Evolutionary conservation across 441 rosid species (phyloP).

Genomic region (Arabidopsis lyrata): DNA sequence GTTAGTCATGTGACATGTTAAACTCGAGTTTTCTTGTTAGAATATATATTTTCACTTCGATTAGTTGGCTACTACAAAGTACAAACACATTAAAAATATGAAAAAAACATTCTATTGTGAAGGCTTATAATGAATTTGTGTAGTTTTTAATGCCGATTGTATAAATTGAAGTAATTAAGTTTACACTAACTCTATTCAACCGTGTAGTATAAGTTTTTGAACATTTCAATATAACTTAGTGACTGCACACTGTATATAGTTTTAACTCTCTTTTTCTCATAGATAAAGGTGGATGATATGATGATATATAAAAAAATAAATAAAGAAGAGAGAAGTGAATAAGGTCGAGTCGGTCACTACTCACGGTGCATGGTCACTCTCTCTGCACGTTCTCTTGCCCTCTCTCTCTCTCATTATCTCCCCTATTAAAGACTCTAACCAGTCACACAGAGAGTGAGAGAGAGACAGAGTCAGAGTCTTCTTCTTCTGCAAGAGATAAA

Average conservation of each 20-base stretch:
- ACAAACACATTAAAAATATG: too few relatives aligned
- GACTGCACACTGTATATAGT: not conserved
- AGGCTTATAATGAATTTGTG: not conserved
- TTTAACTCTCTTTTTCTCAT: not conserved
- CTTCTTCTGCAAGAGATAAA: not conserved
- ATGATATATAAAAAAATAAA: not conserved
- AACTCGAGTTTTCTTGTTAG: too few relatives aligned
- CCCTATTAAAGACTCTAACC: slow-evolving; percentile 39
- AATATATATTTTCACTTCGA: too few relatives aligned
- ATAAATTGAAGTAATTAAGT: too few relatives aligned
- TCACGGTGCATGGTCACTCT: slow-evolving; percentile 57
- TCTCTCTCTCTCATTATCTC: slow-evolving; percentile 29
- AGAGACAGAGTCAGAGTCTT: slow-evolving; percentile 32
- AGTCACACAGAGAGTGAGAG: slow-evolving; percentile 18
- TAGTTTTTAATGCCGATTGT: not conserved
- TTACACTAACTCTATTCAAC: not conserved
- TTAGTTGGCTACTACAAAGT: too few relatives aligned
- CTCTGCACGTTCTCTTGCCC: slow-evolving; percentile 58
- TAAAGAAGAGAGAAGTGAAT: slow-evolving; percentile 31
- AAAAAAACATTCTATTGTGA: too few relatives aligned
- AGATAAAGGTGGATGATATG: not conserved
- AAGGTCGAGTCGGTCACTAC: slow-evolving; percentile 40
- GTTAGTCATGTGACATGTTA: too few relatives aligned
- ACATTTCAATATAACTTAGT: not conserved
- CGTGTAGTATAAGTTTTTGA: not conserved